Conservation (phyloP, 2,329 filamentous ascomycete species). For the Ceratocystis ficicola region DNA sequence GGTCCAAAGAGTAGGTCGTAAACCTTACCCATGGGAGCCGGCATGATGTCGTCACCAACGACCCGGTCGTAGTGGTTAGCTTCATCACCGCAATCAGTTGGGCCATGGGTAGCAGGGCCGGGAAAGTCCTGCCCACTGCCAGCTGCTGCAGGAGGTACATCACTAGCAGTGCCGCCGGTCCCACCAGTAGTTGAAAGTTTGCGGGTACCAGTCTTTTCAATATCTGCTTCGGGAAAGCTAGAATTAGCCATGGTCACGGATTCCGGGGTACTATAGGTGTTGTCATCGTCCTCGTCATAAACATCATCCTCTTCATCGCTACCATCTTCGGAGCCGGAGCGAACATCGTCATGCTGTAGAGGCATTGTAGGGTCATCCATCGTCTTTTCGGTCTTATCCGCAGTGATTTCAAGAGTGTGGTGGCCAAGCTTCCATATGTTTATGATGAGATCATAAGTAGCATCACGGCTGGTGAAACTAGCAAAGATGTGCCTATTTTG, state of each 20-base stretch:
- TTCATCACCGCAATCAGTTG: constrained; percentile 74
- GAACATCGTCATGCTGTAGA: constrained; percentile 34
- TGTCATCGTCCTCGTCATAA: constrained; percentile 68
- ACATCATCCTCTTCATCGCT: constrained; percentile 55
- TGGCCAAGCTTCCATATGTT: constrained; percentile 98
- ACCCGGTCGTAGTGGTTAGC: constrained; percentile 72
- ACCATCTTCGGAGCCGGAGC: constrained; percentile 49
- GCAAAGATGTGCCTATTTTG: constrained; percentile 94
- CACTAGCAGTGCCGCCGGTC: constrained; percentile 31
- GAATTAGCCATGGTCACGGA: constrained; percentile 30
- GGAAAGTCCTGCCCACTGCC: constrained; percentile 56
- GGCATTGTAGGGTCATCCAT: constrained; percentile 34
- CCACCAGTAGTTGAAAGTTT: constrained; percentile 51
- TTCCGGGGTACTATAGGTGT: constrained; percentile 34
- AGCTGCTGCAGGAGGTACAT: constrained; percentile 31
- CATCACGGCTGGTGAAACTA: constrained; percentile 85
- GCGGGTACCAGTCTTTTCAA: constrained; percentile 52
- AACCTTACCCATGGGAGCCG: constrained; percentile 81
- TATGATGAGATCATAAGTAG: constrained; percentile 91
- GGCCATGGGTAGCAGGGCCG: constrained; percentile 65
- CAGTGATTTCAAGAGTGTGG: constrained; percentile 79
- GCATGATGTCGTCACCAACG: constrained; percentile 73
- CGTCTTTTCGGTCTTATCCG: constrained; percentile 83
- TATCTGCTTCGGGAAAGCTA: constrained; percentile 35
- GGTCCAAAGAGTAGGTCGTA: constrained; percentile 82